Evolutionary conservation across 176 grass and related monocot species (phyloP).

Genomic region (Areca catechu): DNA sequence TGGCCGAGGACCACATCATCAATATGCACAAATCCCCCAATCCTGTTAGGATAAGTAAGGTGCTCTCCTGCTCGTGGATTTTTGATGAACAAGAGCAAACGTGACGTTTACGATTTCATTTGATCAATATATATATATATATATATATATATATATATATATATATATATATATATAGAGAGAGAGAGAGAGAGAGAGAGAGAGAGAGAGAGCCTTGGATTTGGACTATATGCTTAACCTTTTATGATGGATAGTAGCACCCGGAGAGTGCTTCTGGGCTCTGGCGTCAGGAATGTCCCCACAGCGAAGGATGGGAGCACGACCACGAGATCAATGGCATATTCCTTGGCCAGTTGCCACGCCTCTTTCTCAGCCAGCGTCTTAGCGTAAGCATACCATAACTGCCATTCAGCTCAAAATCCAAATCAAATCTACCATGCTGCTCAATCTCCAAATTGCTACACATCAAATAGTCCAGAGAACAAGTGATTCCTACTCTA

Average conservation of each 20-base stretch:
- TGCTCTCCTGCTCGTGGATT: conserved; percentile 21
- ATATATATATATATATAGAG: too few species aligned
- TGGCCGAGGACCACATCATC: conserved; percentile 61
- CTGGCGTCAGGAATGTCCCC: conserved; percentile 35
- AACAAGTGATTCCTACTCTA: too few species aligned
- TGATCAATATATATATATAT: too few species aligned
- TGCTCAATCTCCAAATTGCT: too few species aligned
- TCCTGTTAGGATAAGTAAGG: conserved; percentile 50
- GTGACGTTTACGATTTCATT: too few species aligned
- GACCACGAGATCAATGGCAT: conserved; percentile 49
- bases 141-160: too few species aligned
- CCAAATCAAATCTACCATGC: too few species aligned
- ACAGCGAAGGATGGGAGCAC: conserved; percentile 83
- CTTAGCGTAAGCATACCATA: conserved; percentile 90
- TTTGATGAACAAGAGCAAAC: too few species aligned
- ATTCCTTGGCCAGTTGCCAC: conserved; percentile 57
- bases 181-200: too few species aligned
- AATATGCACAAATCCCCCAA: conserved; percentile 65
- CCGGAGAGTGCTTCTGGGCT: conserved; percentile 42
- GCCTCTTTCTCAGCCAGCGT: conserved; percentile 81
- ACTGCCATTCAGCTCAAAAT: conserved; percentile 13
- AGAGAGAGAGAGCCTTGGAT: too few species aligned
- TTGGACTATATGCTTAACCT: conserved; percentile 12
- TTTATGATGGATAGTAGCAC: conserved; percentile 46
- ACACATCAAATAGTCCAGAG: too few species aligned